These are phyloP conservation scores for Pseudisothecium myosuroides DNA, from an alignment of 225 moss, liverwort and hornwort genomes.

Conservation along the genomic window DNA sequence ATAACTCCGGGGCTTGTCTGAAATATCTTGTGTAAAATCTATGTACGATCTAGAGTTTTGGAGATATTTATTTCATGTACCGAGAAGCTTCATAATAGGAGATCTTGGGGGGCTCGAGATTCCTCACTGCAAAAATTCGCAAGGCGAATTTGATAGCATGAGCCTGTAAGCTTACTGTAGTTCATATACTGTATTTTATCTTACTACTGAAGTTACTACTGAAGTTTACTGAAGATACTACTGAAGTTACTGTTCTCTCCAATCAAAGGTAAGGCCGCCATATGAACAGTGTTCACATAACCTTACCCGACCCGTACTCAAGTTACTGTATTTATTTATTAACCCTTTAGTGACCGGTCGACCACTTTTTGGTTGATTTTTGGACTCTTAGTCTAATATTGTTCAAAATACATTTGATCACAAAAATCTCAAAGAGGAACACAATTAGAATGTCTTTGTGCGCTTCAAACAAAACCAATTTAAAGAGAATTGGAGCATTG, in stretches of 20 bases:
- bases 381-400: too few species aligned
- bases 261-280: not conserved
- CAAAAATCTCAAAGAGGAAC: too few species aligned
- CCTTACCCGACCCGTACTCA: too few species aligned
- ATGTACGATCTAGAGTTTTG: not conserved
- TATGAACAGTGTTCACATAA: not conserved
- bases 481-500: too few species aligned
- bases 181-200: not conserved
- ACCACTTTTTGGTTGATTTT: too few species aligned
- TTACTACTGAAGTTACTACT: not conserved
- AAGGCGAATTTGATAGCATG: not conserved
- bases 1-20: not conserved
- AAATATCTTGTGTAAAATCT: not conserved
- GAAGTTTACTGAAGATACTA: not conserved
- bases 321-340: too few species aligned
- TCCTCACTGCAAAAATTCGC: not conserved
- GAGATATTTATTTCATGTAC: not conserved
- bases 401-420: too few species aligned
- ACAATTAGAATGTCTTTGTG: too few species aligned
- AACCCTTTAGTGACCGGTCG: too few species aligned
- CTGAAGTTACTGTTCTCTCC: not conserved
- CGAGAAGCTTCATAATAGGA: fast-evolving
- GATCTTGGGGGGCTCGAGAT: not conserved
- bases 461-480: too few species aligned
- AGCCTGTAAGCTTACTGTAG: too few species aligned